A percentile compares a stretch with the other conserved stretches of the same genome.
Evolutionary conservation across 108 stramenopile species (phyloP).

Genomic region (Parietichytrium sp.): DNA sequence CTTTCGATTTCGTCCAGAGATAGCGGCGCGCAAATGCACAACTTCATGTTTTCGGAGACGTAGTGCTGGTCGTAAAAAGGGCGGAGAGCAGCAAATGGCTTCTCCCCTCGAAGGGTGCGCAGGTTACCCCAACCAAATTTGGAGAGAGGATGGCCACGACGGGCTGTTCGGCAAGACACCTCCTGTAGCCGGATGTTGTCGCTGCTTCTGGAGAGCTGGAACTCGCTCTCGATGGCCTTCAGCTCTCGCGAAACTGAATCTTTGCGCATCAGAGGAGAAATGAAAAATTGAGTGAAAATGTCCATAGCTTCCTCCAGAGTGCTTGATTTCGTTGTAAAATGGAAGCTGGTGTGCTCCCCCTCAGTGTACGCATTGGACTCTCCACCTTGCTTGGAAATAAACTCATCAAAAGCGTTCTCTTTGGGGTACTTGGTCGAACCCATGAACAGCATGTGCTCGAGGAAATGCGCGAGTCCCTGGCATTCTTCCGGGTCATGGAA

Average conservation of each 20-base stretch:
- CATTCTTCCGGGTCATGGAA: slow-evolving; percentile 79
- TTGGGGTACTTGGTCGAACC: slow-evolving; percentile 82
- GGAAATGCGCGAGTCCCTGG: slow-evolving; percentile 86
- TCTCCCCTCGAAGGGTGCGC: slow-evolving; percentile 75
- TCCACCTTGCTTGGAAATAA: slow-evolving; percentile 81
- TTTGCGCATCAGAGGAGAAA: slow-evolving; percentile 76
- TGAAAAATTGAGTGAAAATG: slow-evolving; percentile 88
- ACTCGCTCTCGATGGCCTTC: slow-evolving; percentile 91
- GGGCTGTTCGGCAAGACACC: slow-evolving; percentile 65
- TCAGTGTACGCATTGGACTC: slow-evolving; percentile 93
- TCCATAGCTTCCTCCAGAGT: slow-evolving; percentile 85
- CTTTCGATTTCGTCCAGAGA: slow-evolving; percentile 72
- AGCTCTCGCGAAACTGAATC: slow-evolving; percentile 82
- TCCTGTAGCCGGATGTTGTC: slow-evolving; percentile 83
- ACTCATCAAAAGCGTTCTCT: slow-evolving; percentile 80
- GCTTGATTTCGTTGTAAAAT: slow-evolving; percentile 83
- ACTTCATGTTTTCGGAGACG: slow-evolving; percentile 83
- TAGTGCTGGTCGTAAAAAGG: slow-evolving; percentile 81
- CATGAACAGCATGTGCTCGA: slow-evolving; percentile 75
- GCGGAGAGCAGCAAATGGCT: slow-evolving; percentile 72
- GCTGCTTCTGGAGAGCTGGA: slow-evolving; percentile 78
- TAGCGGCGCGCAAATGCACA: slow-evolving; percentile 68
- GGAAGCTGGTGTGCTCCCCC: slow-evolving; percentile 81
- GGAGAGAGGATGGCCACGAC: slow-evolving; percentile 68
- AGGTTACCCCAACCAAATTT: slow-evolving; percentile 92